Base-by-base conservation (phyloP, 2,329 filamentous ascomycete genomes). In the Hymenoscyphus fraxineus region DNA sequence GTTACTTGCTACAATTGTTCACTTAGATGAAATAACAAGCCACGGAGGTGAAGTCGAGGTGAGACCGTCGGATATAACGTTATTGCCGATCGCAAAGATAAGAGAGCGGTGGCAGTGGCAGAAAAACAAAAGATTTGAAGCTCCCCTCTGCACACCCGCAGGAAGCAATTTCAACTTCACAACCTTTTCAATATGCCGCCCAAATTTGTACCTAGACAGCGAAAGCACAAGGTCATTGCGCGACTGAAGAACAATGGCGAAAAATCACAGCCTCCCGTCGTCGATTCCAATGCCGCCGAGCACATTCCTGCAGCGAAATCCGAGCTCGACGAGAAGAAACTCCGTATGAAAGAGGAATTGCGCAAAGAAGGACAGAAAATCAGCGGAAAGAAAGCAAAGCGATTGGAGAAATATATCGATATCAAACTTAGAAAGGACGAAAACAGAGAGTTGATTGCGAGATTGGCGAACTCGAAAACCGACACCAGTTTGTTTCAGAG, bases 361-460 rank as follows among this genome's bases (percentile, higher is more conserved):
- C 79, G 77, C 63, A 75, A 80, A 31, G 79, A 84, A 61, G 82
- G 81, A 1, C 71, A 75, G 56, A 87, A 87, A 72, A 80, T 88
- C 74, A 87, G 80, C 72, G 80, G 84, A 65, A 88, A 89, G 73
- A 89, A 89, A 75, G 84, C 86, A 6, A 88, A 89, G 77, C 81
- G 87, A 1, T 74, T 89, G 47, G 86, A 88, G 67, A 89, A 89
- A 73, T 89, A 88, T 74, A 87, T 89, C 69, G 93, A 98, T 73
- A 95, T 85, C 65, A 99, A 99, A 82, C 81, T 99, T 57, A 91
- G 88, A 77, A 97, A 96, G 77, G 95, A 99, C 74, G 94, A 98
- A 77, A 96, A 92, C 73, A 82, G 91, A 35, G 90, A 88, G 64
- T 80, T 99, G 38, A 82, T 98, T 71, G 90, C 91, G 74, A 93